Percentiles rank a stretch among this genome's conserved stretches.
phyloP scores from a whole-genome alignment of 2,329 filamentous ascomycete species.

The Scortechinia acanthostroma region DNA sequence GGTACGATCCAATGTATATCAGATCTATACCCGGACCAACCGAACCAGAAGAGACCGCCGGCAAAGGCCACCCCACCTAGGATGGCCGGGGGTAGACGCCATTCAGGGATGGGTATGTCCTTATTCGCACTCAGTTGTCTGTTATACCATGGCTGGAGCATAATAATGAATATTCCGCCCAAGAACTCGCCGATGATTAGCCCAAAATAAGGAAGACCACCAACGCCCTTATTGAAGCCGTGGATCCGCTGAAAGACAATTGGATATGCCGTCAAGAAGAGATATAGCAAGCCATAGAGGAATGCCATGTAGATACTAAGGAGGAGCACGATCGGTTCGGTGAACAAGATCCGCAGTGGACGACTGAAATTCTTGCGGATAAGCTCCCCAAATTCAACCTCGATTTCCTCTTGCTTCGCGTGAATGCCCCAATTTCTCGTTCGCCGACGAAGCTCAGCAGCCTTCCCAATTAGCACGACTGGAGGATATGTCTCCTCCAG shows the following conservation, averaged over 20 bases:
- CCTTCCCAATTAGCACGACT: slow-evolving; percentile 24
- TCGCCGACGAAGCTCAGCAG: slow-evolving; percentile 19
- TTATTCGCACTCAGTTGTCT: slow-evolving; percentile 33
- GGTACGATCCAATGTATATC: slow-evolving; percentile 24
- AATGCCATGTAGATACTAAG: slow-evolving; percentile 37
- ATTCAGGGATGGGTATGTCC: slow-evolving; percentile 21
- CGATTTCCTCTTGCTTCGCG: slow-evolving; percentile 29
- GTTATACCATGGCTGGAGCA: slow-evolving; percentile 31
- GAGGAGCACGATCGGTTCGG: slow-evolving; percentile 35
- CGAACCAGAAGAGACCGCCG: slow-evolving; percentile 38
- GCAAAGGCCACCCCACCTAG: slow-evolving; percentile 19
- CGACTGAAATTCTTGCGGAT: slow-evolving; percentile 21
- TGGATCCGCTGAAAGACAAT: slow-evolving; percentile 49
- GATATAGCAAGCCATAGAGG: slow-evolving; percentile 48
- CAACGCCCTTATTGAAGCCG: slow-evolving; percentile 42
- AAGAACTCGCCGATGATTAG: slow-evolving; percentile 46
- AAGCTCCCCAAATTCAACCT: slow-evolving; percentile 25
- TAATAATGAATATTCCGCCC: slow-evolving; percentile 38
- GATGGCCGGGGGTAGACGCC: slow-evolving; percentile 22
- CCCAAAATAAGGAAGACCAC: slow-evolving; percentile 56
- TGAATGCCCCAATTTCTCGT: slow-evolving; percentile 29
- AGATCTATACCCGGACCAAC: slow-evolving; percentile 29
- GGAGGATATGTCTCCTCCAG: slow-evolving; percentile 36
- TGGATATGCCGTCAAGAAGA: slow-evolving; percentile 55
- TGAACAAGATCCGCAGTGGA: slow-evolving; percentile 27